Conservation (phyloP, 1,284 basidiomycete genomes). For the Trichosporon sp. region DNA sequence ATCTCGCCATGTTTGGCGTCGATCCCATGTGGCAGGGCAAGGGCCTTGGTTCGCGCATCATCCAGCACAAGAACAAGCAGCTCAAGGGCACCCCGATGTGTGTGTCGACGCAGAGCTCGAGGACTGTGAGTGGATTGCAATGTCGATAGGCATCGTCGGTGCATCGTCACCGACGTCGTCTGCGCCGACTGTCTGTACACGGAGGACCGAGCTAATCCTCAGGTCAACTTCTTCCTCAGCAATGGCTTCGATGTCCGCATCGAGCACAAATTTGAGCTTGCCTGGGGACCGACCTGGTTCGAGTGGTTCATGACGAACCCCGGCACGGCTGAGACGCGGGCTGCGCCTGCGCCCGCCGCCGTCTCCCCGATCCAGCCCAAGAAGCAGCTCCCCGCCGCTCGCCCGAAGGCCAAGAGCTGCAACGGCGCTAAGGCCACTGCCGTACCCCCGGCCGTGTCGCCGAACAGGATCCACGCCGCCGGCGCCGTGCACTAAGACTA, state of each 20-base stretch:
- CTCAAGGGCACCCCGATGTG: constrained; percentile 16
- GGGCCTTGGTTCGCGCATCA: constrained; percentile 21
- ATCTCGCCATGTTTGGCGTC: constrained; percentile 22
- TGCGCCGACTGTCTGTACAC: background rate
- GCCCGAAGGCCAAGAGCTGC: constrained; percentile 4
- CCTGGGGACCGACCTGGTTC: constrained; percentile 16
- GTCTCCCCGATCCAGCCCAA: constrained; percentile 14
- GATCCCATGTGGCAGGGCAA: constrained; percentile 22
- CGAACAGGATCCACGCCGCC: constrained; percentile 6
- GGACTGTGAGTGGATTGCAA: background rate
- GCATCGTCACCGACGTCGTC: background rate
- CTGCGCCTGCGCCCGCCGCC: background rate
- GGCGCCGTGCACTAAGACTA: constrained; percentile 10
- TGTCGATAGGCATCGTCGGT: background rate
- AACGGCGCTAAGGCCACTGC: background rate
- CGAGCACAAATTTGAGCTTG: constrained; percentile 18
- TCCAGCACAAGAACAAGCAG: constrained; percentile 4
- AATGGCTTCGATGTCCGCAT: constrained; percentile 19
- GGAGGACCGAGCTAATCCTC: background rate
- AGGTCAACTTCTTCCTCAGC: constrained; percentile 25
- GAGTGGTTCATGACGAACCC: constrained; percentile 19
- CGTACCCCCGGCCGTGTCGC: background rate
- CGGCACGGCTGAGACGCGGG: constrained; percentile 1
- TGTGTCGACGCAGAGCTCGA: constrained; percentile 20
- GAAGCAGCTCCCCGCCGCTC: constrained; percentile 1